These are phyloP conservation scores for Debaryomyces maramus DNA, from an alignment of 805 yeast species.

Conservation along the genomic window DNA sequence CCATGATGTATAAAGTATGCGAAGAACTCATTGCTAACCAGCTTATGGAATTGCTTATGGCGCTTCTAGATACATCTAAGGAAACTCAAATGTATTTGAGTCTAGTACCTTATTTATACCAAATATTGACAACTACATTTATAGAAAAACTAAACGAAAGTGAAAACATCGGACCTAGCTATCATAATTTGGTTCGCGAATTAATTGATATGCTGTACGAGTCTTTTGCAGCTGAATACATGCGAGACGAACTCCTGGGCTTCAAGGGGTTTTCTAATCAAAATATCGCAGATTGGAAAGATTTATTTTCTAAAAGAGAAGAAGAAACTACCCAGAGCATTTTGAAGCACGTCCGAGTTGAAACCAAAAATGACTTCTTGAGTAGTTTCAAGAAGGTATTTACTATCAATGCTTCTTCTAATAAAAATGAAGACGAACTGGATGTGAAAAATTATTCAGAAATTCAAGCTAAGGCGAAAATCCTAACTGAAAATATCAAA, in stretches of 20 bases:
- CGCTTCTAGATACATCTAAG: conserved; percentile 29
- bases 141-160: conserved; percentile 26
- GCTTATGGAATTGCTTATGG: conserved; percentile 31
- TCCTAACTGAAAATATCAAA: conserved; percentile 71
- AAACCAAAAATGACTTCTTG: conserved; percentile 57
- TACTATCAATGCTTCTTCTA: conserved; percentile 32
- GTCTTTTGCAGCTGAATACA: conserved; percentile 39
- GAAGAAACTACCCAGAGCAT: conserved; percentile 48
- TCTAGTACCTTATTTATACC: conserved; percentile 42
- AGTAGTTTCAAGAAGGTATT: conserved; percentile 67
- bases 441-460: conserved; percentile 51
- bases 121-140: conserved; percentile 25
- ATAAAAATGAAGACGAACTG: conserved; percentile 12
- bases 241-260: conserved; percentile 33
- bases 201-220: conserved; percentile 45
- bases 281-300: conserved; percentile 34
- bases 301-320: conserved; percentile 42
- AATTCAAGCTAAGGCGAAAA: conserved; percentile 77
- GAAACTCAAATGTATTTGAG: conserved; percentile 28
- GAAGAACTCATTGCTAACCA: conserved; percentile 47
- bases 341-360: conserved; percentile 49
- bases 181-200: conserved; percentile 29
- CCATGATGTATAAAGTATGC: conserved; percentile 48
- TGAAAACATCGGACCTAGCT: conserved; percentile 39
- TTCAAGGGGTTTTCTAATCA: conserved; percentile 27